Conservation (phyloP, 2,329 filamentous ascomycete genomes). For the Acephala macrosclerotiorum region DNA sequence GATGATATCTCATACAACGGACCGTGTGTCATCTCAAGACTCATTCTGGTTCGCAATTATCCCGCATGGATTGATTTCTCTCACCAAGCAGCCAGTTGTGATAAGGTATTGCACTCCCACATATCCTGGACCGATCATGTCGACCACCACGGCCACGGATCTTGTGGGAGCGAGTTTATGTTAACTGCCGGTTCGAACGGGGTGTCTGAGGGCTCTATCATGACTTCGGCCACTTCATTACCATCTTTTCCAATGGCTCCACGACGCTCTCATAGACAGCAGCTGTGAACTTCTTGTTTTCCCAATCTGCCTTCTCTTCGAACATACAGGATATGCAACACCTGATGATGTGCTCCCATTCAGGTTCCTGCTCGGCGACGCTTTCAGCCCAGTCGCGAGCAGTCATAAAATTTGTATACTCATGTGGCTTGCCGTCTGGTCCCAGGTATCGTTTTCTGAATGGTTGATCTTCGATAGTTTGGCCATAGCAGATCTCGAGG, state of each 20-base stretch:
- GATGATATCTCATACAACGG: too few relatives aligned
- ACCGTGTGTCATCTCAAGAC: too few relatives aligned
- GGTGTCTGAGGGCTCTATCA: too few relatives aligned
- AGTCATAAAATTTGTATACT: constrained; percentile 31
- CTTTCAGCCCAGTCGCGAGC: constrained; percentile 34
- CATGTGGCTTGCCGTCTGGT: constrained; percentile 28
- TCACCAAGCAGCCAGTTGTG: too few relatives aligned
- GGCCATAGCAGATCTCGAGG: constrained; percentile 39
- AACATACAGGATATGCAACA: constrained; percentile 34
- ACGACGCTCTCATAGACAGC: constrained; percentile 37
- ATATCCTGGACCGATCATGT: too few relatives aligned
- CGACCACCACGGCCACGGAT: too few relatives aligned
- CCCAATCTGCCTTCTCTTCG: constrained; percentile 36
- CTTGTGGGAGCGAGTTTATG: too few relatives aligned
- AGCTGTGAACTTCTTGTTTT: constrained; percentile 32
- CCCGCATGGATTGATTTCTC: too few relatives aligned
- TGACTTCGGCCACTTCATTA: not conserved
- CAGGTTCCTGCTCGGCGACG: constrained; percentile 35
- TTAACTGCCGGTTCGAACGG: too few relatives aligned
- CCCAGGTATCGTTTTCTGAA: constrained; percentile 26
- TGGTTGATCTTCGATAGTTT: constrained; percentile 34
- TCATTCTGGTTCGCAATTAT: too few relatives aligned
- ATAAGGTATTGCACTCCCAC: too few relatives aligned
- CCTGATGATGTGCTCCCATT: constrained; percentile 30
- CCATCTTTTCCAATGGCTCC: constrained; percentile 30